phyloP scores from a whole-genome alignment of 139 green algal species.

The Prasinococcaceae sp. region DNA sequence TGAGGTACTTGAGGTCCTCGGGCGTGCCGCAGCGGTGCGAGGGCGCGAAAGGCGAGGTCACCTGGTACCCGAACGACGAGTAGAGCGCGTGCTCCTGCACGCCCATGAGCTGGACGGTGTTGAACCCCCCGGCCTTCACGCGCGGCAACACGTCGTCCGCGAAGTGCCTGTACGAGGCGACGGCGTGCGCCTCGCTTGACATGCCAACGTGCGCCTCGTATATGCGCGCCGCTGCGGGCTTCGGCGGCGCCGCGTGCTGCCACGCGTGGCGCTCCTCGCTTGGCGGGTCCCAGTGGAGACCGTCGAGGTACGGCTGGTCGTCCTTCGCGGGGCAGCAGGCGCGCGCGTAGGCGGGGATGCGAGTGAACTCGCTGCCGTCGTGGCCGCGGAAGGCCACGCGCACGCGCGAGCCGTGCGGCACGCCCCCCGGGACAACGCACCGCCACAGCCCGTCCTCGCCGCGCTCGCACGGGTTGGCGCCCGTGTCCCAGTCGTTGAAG shows the following conservation, averaged over 20 bases:
- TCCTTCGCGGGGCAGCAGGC: conserved; percentile 2
- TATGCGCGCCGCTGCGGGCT: conserved; percentile 11
- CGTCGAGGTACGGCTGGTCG: neutral
- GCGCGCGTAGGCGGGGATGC: conserved; percentile 7
- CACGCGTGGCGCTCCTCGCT: conserved; percentile 14
- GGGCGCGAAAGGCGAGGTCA: conserved; percentile 16
- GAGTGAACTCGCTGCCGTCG: conserved; percentile 3
- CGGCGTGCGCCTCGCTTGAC: conserved; percentile 4
- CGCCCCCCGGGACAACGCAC: no score
- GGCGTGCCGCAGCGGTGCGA: conserved; percentile 7
- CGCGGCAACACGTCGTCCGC: conserved; percentile 53
- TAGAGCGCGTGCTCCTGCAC: conserved; percentile 19
- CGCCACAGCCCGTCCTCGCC: no score
- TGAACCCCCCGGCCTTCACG: conserved; percentile 31
- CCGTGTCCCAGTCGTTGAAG: conserved; percentile 83
- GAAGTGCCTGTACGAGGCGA: conserved; percentile 38
- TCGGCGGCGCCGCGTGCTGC: conserved; percentile 35
- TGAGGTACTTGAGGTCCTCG: conserved; percentile 24
- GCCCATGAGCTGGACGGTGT: conserved; percentile 19
- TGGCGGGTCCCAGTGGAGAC: conserved; percentile 15
- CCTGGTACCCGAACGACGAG: conserved; percentile 17
- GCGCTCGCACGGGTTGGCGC: conserved; percentile 19
- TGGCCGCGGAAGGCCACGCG: neutral
- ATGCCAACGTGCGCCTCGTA: conserved; percentile 22
- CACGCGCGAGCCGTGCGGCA: conserved; percentile 3